Evolutionary conservation across 2,329 filamentous ascomycete species (phyloP), one percentile per base, ranked within the genome.

Genomic region (Pyrenophora seminiperda): DNA sequence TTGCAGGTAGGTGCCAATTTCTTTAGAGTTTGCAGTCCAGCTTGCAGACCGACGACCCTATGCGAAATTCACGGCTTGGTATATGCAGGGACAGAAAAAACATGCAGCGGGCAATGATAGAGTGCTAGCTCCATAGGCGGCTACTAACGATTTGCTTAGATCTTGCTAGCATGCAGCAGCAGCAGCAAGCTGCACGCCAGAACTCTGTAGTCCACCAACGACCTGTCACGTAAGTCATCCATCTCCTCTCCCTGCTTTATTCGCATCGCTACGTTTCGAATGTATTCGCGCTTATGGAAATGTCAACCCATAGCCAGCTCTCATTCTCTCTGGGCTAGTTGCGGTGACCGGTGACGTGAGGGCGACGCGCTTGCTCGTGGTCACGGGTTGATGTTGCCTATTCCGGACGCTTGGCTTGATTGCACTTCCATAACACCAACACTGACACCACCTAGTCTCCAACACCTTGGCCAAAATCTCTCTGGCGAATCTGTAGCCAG

Each of bases 91-190:
- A 31, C 24, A 27, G 22, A n/a, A 46, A 31, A 47, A 36, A 31
- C n/a, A 18, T 31, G n/a, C 19, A 20, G n/a, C 22, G 22, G 17
- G 36, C 22, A 27, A 24, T 22, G 31, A 20, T 5, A 14, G 7
- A 14, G 9, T 24, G 31, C 41, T 33, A 36, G 32, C 38, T 53
- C 15, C 41, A 42, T 13, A 11, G 4, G 15, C 11, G 15, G 19
- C 14, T 15, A 38, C 54, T 62, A 44, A 60, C 47, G n/a, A 29
- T 17, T 3, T 33, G 19, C 44, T 17, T 56, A 77, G 78, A 79
- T 66, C 68, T 78, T 47, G 76, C 76, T 38, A 73, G 74, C 6
- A 76, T 77, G 72, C 77, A 77, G 58, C 75, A 77, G 58, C 75
- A 77, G 29, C 76, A 77, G 56, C 76, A 76, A 61, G 59, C 70